A percentile compares a stretch with the other conserved stretches of the same genome.
Evolutionary conservation across 2,329 filamentous ascomycete species (phyloP).

Genomic region (Paraphoma sp.): DNA sequence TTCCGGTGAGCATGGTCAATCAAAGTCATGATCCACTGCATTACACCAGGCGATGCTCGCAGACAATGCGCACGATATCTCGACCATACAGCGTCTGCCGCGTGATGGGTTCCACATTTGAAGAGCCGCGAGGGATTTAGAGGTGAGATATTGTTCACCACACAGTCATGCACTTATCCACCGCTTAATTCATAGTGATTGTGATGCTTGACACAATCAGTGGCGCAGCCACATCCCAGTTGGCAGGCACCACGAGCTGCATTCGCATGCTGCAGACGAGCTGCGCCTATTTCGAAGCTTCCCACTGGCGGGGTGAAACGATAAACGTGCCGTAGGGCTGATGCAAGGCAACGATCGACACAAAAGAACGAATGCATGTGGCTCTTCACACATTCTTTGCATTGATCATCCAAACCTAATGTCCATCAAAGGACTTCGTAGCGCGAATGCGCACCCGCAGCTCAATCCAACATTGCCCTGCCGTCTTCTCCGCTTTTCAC

Average conservation of each 20-base stretch:
- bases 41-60: constrained; percentile 6
- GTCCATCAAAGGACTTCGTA: not conserved
- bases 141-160: not conserved
- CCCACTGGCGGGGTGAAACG: constrained; percentile 11
- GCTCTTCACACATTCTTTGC: constrained; percentile 9
- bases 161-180: not conserved
- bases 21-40: constrained; percentile 2
- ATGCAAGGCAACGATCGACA: constrained; percentile 21
- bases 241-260: constrained; percentile 6
- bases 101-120: constrained; percentile 13
- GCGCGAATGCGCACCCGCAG: not conserved
- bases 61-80: constrained; percentile 5
- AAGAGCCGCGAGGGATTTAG: not conserved
- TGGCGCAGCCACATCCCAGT: constrained; percentile 11
- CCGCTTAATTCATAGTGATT: not conserved
- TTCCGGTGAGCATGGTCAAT: constrained; percentile 21
- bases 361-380: constrained; percentile 12
- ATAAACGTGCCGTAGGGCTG: constrained; percentile 30
- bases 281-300: constrained; percentile 12
- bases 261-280: constrained; percentile 14
- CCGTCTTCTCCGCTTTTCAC: too few relatives aligned
- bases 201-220: constrained; percentile 1
- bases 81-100: constrained; percentile 13
- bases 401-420: constrained; percentile 7
- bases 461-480: not conserved